Conservation (phyloP, 441 rosid species). For the Jatropha podagrica region DNA sequence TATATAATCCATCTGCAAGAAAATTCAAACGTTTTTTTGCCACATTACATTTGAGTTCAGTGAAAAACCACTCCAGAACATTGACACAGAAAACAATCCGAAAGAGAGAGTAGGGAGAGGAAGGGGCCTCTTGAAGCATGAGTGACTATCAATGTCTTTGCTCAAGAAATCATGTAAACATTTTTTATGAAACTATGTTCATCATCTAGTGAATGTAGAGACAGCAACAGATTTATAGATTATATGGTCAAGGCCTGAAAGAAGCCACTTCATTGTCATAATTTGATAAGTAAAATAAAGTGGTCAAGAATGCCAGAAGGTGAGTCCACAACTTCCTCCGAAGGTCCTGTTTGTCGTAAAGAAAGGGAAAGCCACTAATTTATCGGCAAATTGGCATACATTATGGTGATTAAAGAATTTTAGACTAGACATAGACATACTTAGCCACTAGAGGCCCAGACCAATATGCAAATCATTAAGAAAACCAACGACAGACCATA, state of each 20-base stretch:
- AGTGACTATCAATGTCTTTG: not conserved
- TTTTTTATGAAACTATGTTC: not conserved
- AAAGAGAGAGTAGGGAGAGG: too few relatives aligned
- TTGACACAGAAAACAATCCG: not conserved
- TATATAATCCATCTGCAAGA: constrained; percentile 87
- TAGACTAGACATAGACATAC: not conserved
- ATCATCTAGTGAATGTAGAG: not conserved
- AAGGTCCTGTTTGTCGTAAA: not conserved
- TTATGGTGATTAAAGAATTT: not conserved
- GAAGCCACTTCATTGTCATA: not conserved
- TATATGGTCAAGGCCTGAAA: not conserved
- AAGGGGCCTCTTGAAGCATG: not conserved
- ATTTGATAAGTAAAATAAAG: not conserved
- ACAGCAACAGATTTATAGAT: not conserved
- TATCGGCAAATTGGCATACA: not conserved
- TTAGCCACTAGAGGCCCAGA: not conserved
- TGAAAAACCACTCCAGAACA: not conserved
- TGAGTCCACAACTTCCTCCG: not conserved
- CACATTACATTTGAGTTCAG: not conserved
- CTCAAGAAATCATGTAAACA: not conserved
- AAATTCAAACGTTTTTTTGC: not conserved
- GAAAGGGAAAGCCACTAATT: not conserved
- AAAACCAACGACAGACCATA: not conserved
- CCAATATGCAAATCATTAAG: not conserved
- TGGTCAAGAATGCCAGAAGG: not conserved